A percentile compares a stretch with the other conserved stretches of the same genome.
Conservation (phyloP, 257 asterid species). For the Capsicum chinense region DNA sequence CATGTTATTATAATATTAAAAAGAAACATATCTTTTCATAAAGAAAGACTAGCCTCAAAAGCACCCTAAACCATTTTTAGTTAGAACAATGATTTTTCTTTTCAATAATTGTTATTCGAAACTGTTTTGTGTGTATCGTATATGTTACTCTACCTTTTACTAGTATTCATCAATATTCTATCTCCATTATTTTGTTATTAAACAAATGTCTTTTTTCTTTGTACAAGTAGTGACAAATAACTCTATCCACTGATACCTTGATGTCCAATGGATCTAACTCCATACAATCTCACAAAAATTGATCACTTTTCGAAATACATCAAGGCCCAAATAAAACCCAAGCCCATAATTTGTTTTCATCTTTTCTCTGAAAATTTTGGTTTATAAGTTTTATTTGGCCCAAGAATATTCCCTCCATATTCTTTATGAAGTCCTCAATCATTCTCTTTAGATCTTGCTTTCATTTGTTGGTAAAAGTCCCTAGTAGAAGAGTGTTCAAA, state of each 20-base stretch:
- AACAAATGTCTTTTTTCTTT: no score
- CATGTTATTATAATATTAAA: not conserved
- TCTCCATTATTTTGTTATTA: not conserved
- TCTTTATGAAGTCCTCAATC: not conserved
- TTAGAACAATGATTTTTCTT: not conserved
- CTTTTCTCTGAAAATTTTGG: not conserved
- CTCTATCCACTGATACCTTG: no score
- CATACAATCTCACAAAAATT: no score
- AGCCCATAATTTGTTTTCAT: not conserved
- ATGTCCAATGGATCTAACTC: not conserved
- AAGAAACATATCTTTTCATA: not conserved
- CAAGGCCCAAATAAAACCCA: not conserved
- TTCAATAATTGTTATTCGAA: no score
- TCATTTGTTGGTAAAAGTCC: not conserved
- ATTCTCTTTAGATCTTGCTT: not conserved
- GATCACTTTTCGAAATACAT: not conserved
- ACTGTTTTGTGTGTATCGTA: no score
- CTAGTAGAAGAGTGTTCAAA: not conserved
- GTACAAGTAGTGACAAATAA: no score
- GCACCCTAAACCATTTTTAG: not conserved
- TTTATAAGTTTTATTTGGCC: not conserved
- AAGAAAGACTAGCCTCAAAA: not conserved
- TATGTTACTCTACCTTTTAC: no score
- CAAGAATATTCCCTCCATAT: constrained; percentile 50
- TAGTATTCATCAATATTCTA: no score